Evolutionary conservation across 2,329 filamentous ascomycete species (phyloP), one percentile per base, ranked within the genome.

Genomic region (Colletotrichum sp.): DNA sequence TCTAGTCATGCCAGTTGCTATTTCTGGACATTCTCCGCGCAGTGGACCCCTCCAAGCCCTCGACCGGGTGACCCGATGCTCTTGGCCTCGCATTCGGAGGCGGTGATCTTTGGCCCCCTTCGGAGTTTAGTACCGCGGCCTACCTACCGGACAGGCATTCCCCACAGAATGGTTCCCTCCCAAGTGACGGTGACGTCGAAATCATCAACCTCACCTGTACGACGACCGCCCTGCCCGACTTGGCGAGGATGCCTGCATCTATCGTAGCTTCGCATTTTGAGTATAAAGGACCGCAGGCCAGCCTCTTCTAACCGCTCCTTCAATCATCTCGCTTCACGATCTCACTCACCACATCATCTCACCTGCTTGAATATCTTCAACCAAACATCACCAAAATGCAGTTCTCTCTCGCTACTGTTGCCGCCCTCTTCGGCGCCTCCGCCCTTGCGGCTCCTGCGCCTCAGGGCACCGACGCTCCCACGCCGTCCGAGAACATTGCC

Each of bases 401-500:
- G 65, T 79, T 79, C 78, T 66, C 77, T 71, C 52, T 77, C 61
- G 65, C 79, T 48, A 65, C 76, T 58, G 48, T 75, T 58, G 64
- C 71, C 69, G 75, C 76, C 71, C 64, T 77, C 71, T 77, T 81
- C 65, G 74, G 78, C 62, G 71, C 77, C 60, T 56, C 68, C 60
- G 79, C 79, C 69, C 15, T 79, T 64, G 78, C 77, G 36, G 71
- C 78, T 3, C 76, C 79, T 2, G 66, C 69, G 6, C 70, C 77
- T 8, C 58, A 75, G 36, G 58, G 34, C 10, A 36, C 61, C 18
- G 52, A 58, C 7, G 60, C 34, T 6, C 65, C 69, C 18, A 48
- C 18, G 22, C 52, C 30, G 2, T 75, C 30, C 27, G 82, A 83
- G 80, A 77, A 80, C 75, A 78, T 81, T 27, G 48, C 76, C 30